Evolutionary conservation across 106 monocot genomes (phyloP).

Genomic region (Acorus gramineus): DNA sequence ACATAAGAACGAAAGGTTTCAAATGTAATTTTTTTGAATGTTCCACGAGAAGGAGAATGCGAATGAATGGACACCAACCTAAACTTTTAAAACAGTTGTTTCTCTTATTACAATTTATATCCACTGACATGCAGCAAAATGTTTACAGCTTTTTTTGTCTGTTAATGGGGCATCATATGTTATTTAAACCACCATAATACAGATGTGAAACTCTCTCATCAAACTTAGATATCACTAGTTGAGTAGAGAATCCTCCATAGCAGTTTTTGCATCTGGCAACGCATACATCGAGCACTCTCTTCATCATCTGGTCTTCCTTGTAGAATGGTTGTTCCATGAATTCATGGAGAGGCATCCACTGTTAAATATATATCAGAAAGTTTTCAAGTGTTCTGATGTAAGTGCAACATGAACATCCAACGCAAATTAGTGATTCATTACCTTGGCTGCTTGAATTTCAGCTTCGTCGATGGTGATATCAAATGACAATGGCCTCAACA

Average conservation of each 20-base stretch:
- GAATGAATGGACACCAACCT: too few species aligned
- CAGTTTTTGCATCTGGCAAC: conserved; percentile 25
- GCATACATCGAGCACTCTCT: conserved; percentile 42
- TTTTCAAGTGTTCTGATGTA: not conserved
- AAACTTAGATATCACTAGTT: conserved; percentile 60
- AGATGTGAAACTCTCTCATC: conserved; percentile 55
- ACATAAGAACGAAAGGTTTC: too few species aligned
- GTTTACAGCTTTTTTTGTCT: too few species aligned
- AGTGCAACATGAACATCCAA: not conserved
- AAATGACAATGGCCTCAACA: conserved; percentile 58
- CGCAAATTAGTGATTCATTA: conserved; percentile 1
- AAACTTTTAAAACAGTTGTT: too few species aligned
- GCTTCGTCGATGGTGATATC: conserved; percentile 48
- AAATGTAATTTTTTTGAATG: too few species aligned
- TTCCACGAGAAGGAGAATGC: too few species aligned
- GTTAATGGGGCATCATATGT: not conserved
- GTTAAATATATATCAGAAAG: not conserved
- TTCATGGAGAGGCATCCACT: conserved; percentile 88
- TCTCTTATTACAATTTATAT: too few species aligned
- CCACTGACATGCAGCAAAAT: too few species aligned
- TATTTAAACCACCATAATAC: conserved; percentile 25
- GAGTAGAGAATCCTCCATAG: conserved; percentile 45
- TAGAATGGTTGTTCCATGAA: conserved; percentile 53
- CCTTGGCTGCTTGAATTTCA: conserved; percentile 81
- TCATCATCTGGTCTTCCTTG: conserved; percentile 46